Evolutionary conservation across 805 yeast species (phyloP).

Genomic region (Barnettozyma sp.): DNA sequence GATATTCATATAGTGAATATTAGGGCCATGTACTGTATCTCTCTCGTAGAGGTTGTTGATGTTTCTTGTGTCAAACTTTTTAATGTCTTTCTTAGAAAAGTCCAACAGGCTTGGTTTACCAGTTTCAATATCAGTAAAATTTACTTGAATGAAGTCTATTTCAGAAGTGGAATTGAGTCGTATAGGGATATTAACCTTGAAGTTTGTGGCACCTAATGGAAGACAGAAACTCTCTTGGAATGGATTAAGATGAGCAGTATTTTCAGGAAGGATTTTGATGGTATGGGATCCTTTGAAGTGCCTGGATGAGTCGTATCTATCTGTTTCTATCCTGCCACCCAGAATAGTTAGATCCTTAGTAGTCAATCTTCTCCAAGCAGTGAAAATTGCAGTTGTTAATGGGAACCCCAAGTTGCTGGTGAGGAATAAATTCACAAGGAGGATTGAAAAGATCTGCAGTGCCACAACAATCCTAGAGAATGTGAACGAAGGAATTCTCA

Average conservation of each 20-base stretch:
- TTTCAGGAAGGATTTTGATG: conserved; percentile 84
- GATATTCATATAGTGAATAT: conserved; percentile 52
- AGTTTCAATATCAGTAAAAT: conserved; percentile 49
- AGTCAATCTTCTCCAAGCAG: conserved; percentile 38
- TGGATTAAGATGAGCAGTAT: conserved; percentile 80
- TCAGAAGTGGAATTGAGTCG: conserved; percentile 74
- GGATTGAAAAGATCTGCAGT: conserved; percentile 39
- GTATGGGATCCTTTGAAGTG: conserved; percentile 85
- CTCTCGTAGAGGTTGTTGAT: conserved; percentile 19
- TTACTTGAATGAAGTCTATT: conserved; percentile 59
- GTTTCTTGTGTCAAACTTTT: conserved; percentile 26
- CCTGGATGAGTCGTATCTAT: conserved; percentile 23
- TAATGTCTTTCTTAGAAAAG: conserved; percentile 52
- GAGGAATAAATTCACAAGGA: conserved; percentile 46
- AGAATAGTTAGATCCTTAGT: conserved; percentile 45
- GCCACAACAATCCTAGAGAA: conserved; percentile 54
- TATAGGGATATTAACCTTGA: conserved; percentile 52
- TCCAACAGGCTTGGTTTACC: conserved; percentile 41
- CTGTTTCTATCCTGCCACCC: conserved; percentile 36
- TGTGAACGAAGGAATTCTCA: conserved; percentile 69
- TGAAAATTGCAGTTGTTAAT: conserved; percentile 31
- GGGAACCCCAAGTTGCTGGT: conserved; percentile 47
- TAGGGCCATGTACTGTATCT: conserved; percentile 23
- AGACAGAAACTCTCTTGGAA: conserved; percentile 60
- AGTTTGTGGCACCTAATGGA: conserved; percentile 28